Evolutionary conservation across 2,329 filamentous ascomycete species (phyloP).

Genomic region (Neofusicoccum sp.): DNA sequence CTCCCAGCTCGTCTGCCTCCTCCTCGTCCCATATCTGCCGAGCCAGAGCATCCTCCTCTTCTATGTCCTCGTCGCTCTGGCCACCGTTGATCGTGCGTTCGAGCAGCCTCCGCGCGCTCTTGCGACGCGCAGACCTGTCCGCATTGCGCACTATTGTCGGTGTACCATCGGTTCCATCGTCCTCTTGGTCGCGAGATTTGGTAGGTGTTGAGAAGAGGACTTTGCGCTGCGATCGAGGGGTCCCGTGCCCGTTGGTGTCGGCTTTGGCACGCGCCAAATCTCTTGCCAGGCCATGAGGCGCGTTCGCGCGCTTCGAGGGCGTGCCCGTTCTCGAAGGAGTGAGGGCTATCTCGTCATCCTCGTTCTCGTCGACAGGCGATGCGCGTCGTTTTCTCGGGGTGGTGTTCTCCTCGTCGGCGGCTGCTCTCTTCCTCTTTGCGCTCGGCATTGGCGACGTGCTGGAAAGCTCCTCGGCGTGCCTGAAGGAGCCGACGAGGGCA

Average conservation of each 20-base stretch:
- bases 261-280: conserved; percentile 21
- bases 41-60: conserved; percentile 66
- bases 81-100: conserved; percentile 65
- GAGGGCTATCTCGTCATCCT: conserved; percentile 10
- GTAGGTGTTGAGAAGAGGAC: conserved; percentile 48
- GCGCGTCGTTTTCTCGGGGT: conserved; percentile 12
- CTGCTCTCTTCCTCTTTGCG: conserved; percentile 14
- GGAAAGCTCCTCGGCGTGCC: background rate
- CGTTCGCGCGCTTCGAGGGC: conserved; percentile 9
- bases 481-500: conserved; percentile 6
- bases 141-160: conserved; percentile 67
- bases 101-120: conserved; percentile 75
- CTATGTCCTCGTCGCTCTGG: conserved; percentile 68
- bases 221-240: conserved; percentile 45
- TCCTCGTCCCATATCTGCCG: conserved; percentile 65
- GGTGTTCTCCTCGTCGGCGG: background rate
- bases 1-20: conserved; percentile 43
- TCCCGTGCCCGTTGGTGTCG: conserved; percentile 32
- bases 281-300: conserved; percentile 21
- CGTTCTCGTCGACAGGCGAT: background rate
- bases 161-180: conserved; percentile 60
- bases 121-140: conserved; percentile 81
- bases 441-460: conserved; percentile 7
- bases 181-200: conserved; percentile 33
- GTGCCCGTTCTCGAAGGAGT: conserved; percentile 9